A percentile compares a stretch with the other conserved stretches of the same genome.
Conservation (phyloP, 345 rosid species). For the Pugionium dolabratum region DNA sequence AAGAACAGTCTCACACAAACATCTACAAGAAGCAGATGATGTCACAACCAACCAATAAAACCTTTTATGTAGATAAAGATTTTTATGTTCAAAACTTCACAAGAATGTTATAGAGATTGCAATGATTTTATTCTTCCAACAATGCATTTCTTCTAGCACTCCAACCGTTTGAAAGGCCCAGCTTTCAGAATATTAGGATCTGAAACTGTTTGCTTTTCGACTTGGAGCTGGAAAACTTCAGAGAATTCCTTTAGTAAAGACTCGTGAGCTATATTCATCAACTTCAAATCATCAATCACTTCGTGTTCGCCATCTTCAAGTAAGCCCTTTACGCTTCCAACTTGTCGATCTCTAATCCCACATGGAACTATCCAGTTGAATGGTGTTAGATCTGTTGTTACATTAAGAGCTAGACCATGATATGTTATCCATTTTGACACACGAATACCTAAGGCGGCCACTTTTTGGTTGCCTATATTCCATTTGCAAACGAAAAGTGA, state of each 20-base stretch:
- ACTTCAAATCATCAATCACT: slow-evolving; percentile 32
- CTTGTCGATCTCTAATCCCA: slow-evolving; percentile 63
- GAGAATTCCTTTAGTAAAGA: slow-evolving; percentile 66
- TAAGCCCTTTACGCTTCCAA: slow-evolving; percentile 67
- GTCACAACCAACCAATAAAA: not conserved
- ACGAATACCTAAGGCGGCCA: slow-evolving; percentile 80
- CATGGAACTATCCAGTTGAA: slow-evolving; percentile 76
- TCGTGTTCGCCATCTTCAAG: slow-evolving; percentile 25
- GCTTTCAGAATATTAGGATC: slow-evolving; percentile 24
- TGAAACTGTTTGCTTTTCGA: slow-evolving; percentile 35
- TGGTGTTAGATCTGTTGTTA: slow-evolving; percentile 69
- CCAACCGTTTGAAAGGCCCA: slow-evolving; percentile 8
- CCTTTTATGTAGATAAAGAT: not conserved
- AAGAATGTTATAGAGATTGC: slow-evolving; percentile 25
- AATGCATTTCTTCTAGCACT: slow-evolving; percentile 3
- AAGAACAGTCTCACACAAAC: not conserved
- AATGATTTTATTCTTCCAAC: not conserved
- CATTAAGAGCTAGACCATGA: slow-evolving; percentile 86
- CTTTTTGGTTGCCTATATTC: slow-evolving; percentile 59
- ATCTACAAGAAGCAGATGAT: not conserved
- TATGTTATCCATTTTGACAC: slow-evolving; percentile 76
- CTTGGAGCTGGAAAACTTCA: slow-evolving; percentile 62
- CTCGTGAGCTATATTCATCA: slow-evolving; percentile 48
- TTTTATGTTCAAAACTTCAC: slow-evolving; percentile 9
- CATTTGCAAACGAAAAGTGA: slow-evolving; percentile 24